Evolutionary conservation across 2,329 filamentous ascomycete species (phyloP).

Genomic region (Colletotrichum orchidophilum): DNA sequence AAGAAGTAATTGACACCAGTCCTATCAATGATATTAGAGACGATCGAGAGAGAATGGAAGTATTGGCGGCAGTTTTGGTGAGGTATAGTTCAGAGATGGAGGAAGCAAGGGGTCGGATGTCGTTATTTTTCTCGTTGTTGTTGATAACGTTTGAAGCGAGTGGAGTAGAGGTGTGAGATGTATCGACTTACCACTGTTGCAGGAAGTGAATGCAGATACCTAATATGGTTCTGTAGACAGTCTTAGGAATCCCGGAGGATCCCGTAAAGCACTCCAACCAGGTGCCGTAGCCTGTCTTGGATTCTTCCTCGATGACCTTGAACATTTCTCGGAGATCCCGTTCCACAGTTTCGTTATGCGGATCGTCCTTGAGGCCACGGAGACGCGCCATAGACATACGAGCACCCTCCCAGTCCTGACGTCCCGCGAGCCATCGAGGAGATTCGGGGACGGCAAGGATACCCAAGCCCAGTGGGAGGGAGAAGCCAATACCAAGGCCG

Average conservation of each 20-base stretch:
- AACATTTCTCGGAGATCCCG: conserved; percentile 63
- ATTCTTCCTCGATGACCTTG: conserved; percentile 56
- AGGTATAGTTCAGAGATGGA: too few relatives aligned
- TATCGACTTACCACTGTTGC: conserved; percentile 63
- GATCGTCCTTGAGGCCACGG: conserved; percentile 59
- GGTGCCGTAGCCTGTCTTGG: conserved; percentile 53
- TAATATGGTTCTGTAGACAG: conserved; percentile 71
- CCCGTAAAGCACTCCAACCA: conserved; percentile 71
- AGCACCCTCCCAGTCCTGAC: conserved; percentile 57
- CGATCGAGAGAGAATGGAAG: not conserved
- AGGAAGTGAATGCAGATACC: conserved; percentile 72
- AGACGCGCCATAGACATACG: conserved; percentile 62
- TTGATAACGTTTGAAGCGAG: too few relatives aligned
- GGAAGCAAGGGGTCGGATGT: too few relatives aligned
- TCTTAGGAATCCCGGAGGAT: conserved; percentile 60
- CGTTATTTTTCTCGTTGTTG: too few relatives aligned
- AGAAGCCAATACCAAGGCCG: conserved; percentile 62
- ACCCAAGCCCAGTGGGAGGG: conserved; percentile 61
- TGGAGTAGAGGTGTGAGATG: too few relatives aligned
- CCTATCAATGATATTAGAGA: not conserved
- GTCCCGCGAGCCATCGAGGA: conserved; percentile 64
- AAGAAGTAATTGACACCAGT: conserved; percentile 69
- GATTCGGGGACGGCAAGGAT: conserved; percentile 65
- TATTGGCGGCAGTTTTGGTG: too few relatives aligned
- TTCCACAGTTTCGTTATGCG: conserved; percentile 54